phyloP scores from a whole-genome alignment of 2,329 filamentous ascomycete genomes.

The Sporothrix schenckii region DNA sequence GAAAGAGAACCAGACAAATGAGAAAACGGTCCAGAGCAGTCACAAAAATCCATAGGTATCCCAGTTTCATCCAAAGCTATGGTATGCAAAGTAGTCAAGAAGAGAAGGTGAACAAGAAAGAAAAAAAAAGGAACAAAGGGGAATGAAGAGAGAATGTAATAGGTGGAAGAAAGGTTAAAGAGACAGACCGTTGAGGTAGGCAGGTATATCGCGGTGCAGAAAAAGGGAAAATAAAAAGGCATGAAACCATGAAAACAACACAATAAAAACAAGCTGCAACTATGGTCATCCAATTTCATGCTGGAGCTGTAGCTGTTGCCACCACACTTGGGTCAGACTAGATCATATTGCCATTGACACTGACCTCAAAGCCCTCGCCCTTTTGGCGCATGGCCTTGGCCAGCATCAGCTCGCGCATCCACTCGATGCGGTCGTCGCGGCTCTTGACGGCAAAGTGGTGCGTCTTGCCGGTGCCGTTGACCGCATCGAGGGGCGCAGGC shows the following conservation, averaged over 20 bases:
- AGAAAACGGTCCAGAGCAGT: neutral
- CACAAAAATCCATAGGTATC: conserved; percentile 17
- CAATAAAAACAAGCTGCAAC: neutral
- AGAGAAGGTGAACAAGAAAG: conserved; percentile 33
- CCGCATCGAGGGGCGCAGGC: conserved; percentile 48
- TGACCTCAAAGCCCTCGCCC: conserved; percentile 79
- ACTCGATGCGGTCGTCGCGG: conserved; percentile 90
- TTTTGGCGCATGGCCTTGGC: conserved; percentile 85
- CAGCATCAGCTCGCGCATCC: conserved; percentile 93
- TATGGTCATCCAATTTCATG: conserved; percentile 13
- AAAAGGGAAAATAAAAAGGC: neutral
- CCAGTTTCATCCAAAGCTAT: conserved; percentile 20
- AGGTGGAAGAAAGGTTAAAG: conserved; percentile 35
- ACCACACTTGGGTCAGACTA: conserved; percentile 41
- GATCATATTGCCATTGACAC: conserved; percentile 78
- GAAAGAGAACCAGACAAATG: neutral
- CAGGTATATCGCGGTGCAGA: conserved; percentile 34
- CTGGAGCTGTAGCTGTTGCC: neutral
- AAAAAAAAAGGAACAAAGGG: conserved; percentile 32
- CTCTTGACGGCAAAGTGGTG: conserved; percentile 91
- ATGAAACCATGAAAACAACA: conserved; percentile 15
- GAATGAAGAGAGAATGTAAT: conserved; percentile 3
- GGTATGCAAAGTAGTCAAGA: conserved; percentile 28
- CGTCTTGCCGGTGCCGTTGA: conserved; percentile 72
- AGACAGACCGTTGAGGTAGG: conserved; percentile 14